phyloP scores from a whole-genome alignment of 2,329 filamentous ascomycete species.

The Ophiocordyceps camponoti-rufipedis region DNA sequence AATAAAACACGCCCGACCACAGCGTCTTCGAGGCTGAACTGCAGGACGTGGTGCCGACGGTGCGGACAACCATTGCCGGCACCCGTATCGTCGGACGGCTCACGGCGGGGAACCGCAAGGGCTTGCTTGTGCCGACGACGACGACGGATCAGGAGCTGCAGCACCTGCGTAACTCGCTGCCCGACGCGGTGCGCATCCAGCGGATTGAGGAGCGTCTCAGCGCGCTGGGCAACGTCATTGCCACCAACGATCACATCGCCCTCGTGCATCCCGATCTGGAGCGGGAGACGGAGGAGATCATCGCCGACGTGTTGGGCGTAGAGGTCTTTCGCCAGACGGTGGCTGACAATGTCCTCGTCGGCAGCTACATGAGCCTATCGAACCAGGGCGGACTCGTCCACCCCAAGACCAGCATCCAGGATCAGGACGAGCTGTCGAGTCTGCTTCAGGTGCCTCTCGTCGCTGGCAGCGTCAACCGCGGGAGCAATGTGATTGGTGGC shows the following conservation, averaged over 20 bases:
- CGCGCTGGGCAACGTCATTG: slow-evolving; percentile 92
- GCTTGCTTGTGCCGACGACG: slow-evolving; percentile 84
- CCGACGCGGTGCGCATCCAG: slow-evolving; percentile 83
- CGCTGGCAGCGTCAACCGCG: slow-evolving; percentile 83
- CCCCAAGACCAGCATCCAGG: slow-evolving; percentile 90
- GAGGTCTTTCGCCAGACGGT: slow-evolving; percentile 90
- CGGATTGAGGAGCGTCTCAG: slow-evolving; percentile 94
- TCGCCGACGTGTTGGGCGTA: slow-evolving; percentile 80
- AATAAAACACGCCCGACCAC: neutral
- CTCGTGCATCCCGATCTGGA: slow-evolving; percentile 92
- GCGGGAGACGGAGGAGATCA: slow-evolving; percentile 96
- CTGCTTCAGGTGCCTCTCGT: slow-evolving; percentile 91
- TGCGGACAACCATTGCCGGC: slow-evolving; percentile 88
- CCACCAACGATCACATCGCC: slow-evolving; percentile 89
- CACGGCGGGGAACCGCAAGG: slow-evolving; percentile 92
- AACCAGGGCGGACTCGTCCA: slow-evolving; percentile 96
- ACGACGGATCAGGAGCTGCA: slow-evolving; percentile 97
- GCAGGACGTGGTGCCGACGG: slow-evolving; percentile 93
- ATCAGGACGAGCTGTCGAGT: slow-evolving; percentile 91
- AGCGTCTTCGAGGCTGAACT: slow-evolving; percentile 96
- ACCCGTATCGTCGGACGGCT: slow-evolving; percentile 91
- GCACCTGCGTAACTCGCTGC: slow-evolving; percentile 87
- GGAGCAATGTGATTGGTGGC: slow-evolving; percentile 85
- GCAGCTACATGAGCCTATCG: slow-evolving; percentile 88
- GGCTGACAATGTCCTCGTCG: slow-evolving; percentile 90